Conservation (phyloP, 768 basidiomycete genomes). For the Auriscalpium orientale region DNA sequence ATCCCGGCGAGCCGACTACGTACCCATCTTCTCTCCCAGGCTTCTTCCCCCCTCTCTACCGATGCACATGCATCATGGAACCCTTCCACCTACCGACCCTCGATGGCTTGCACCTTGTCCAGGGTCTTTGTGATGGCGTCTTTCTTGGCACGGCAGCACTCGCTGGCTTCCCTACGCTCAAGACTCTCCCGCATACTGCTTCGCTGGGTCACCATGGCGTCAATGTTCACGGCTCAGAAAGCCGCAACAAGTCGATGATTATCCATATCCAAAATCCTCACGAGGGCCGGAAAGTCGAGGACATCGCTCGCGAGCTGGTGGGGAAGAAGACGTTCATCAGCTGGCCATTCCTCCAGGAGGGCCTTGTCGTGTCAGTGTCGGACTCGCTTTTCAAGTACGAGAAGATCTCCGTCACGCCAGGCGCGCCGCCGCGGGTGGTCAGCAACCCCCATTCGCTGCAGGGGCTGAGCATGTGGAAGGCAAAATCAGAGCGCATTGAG, state of each 20-base stretch:
- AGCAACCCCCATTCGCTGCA: conserved; percentile 67
- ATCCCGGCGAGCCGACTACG: conserved; percentile 46
- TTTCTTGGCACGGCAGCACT: conserved; percentile 78
- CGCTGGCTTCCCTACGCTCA: conserved; percentile 93
- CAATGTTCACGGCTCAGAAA: conserved; percentile 88
- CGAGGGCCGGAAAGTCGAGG: conserved; percentile 59
- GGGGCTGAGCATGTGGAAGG: conserved; percentile 69
- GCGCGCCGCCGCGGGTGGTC: conserved; percentile 46
- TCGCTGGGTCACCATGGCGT: conserved; percentile 80
- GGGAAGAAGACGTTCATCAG: conserved; percentile 72
- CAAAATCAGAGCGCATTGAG: conserved; percentile 77
- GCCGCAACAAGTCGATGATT: conserved; percentile 89
- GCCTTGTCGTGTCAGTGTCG: conserved; percentile 76
- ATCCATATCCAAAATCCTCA: conserved; percentile 74
- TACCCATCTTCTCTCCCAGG: conserved; percentile 93
- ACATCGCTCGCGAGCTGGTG: conserved; percentile 67
- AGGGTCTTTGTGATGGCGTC: conserved; percentile 85
- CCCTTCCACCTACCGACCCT: conserved; percentile 86
- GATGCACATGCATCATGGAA: conserved; percentile 74
- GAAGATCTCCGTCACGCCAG: conserved; percentile 47
- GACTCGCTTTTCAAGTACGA: conserved; percentile 87
- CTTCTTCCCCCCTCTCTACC: conserved; percentile 85
- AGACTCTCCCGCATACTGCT: conserved; percentile 77
- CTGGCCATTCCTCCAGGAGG: conserved; percentile 97
- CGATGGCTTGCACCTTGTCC: conserved; percentile 74